Conservation (phyloP, 306 rosid genomes). For the Vicia villosa region DNA sequence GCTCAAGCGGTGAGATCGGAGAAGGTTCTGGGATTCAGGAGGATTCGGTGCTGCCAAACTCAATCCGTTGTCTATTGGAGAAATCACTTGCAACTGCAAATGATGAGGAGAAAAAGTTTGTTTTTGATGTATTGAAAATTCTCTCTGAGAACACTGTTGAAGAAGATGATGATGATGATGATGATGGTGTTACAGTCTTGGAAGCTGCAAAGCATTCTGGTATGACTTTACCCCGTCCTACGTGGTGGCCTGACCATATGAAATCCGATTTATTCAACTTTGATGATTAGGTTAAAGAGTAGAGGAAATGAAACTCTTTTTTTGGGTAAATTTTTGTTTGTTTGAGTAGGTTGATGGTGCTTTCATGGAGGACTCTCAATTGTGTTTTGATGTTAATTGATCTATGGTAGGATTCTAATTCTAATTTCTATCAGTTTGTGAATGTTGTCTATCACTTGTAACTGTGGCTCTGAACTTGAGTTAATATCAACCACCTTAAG, state of each 20-base stretch:
- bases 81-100: background rate
- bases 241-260: conserved; percentile 35
- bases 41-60: conserved; percentile 29
- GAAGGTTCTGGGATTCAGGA: conserved; percentile 27
- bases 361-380: background rate
- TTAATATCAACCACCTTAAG: too few relatives aligned
- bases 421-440: background rate
- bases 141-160: background rate
- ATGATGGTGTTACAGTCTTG: background rate
- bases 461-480: too few relatives aligned
- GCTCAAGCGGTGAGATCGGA: background rate
- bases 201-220: conserved; percentile 38
- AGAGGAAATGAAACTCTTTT: background rate
- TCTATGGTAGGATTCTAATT: background rate
- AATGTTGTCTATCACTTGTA: too few relatives aligned
- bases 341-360: background rate
- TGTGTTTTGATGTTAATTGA: background rate
- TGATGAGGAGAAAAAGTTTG: background rate
- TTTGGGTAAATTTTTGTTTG: background rate
- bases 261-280: background rate
- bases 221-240: conserved; percentile 45
- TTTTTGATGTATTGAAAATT: conserved; percentile 40
- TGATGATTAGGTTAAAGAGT: background rate
- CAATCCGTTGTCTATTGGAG: background rate
- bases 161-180: too few relatives aligned